These are phyloP conservation scores for Suillus bovinus DNA, from an alignment of 768 basidiomycete species.

Conservation along the genomic window DNA sequence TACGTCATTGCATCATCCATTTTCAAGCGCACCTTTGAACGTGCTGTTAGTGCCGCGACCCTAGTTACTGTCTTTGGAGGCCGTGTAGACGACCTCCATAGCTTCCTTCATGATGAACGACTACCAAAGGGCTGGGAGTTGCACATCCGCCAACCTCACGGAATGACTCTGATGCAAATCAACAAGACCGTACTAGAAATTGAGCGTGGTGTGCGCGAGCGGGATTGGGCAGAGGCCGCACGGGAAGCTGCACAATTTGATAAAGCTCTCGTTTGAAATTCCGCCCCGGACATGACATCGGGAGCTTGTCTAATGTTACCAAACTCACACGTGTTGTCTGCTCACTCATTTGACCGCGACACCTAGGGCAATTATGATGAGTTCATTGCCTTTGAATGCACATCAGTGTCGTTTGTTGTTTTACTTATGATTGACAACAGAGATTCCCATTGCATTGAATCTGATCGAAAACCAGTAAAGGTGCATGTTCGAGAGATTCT, in stretches of 20 bases:
- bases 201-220: background rate
- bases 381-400: no score
- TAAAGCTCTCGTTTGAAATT: background rate
- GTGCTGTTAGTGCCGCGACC: slow-evolving; percentile 55
- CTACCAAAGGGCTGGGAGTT: slow-evolving; percentile 75
- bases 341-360: background rate
- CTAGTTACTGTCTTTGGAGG: slow-evolving; percentile 72
- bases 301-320: background rate
- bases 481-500: background rate
- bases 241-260: background rate
- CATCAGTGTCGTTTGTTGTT: no score
- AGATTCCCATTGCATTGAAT: no score
- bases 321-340: background rate
- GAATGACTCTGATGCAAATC: slow-evolving; percentile 61
- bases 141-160: slow-evolving; percentile 47
- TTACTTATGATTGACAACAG: background rate
- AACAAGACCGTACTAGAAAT: slow-evolving; percentile 33
- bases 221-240: background rate
- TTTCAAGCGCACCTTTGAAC: background rate
- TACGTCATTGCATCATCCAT: slow-evolving; percentile 33
- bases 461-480: no score
- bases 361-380: no score
- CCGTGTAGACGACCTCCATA: slow-evolving; percentile 50
- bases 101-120: slow-evolving; percentile 64
- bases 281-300: background rate